phyloP scores from a whole-genome alignment of 305 asterid species.

The Fraxinus greggii region DNA sequence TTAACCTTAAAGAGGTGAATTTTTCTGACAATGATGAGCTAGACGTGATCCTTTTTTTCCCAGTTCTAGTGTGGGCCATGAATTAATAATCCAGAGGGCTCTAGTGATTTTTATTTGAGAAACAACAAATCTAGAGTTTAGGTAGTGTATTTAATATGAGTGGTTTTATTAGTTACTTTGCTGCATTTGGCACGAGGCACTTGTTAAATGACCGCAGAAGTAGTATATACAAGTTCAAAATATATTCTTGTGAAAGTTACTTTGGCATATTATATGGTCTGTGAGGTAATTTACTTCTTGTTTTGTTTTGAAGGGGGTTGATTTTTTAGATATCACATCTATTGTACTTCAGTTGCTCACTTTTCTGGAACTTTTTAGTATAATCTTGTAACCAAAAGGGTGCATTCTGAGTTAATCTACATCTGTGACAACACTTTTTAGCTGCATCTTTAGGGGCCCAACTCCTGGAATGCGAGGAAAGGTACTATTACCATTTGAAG shows the following conservation, averaged over 20 bases:
- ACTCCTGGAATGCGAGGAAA: conserved; percentile 74
- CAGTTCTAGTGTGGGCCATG: background rate
- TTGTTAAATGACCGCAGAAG: background rate
- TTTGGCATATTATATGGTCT: conserved; percentile 3
- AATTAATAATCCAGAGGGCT: background rate
- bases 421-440: conserved; percentile 25
- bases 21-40: background rate
- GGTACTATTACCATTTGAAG: conserved; percentile 72
- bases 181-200: background rate
- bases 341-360: background rate
- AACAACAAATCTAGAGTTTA: conserved; percentile 5
- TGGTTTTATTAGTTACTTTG: background rate
- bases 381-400: background rate
- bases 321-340: background rate
- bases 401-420: conserved; percentile 13
- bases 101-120: conserved; percentile 11
- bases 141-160: background rate
- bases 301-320: conserved; percentile 8
- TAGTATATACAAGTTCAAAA: background rate
- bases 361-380: background rate
- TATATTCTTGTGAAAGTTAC: background rate
- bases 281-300: conserved; percentile 6
- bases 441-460: conserved; percentile 66
- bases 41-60: background rate
- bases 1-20: background rate